Conservation (phyloP, 148 eudicot species). For the Fagopyrum tataricum region DNA sequence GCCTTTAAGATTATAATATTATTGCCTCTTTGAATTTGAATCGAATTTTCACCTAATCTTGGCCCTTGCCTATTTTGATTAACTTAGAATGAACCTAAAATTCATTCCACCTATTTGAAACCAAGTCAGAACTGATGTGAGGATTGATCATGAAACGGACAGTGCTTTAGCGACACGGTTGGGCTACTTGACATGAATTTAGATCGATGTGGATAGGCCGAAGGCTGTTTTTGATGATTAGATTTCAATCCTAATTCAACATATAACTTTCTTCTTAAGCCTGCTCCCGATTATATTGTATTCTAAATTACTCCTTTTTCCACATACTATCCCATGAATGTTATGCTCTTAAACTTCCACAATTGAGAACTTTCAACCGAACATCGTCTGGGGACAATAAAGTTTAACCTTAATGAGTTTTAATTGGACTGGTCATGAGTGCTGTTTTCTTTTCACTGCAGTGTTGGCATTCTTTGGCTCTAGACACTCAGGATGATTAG, state of each 20-base stretch:
- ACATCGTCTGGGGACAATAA: not conserved
- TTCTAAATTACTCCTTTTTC: not conserved
- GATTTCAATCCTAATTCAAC: too few species aligned
- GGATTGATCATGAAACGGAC: too few species aligned
- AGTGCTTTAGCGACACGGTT: too few species aligned
- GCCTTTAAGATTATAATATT: not conserved
- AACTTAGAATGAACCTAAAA: not conserved
- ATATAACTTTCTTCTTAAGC: too few species aligned
- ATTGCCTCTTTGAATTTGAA: not conserved
- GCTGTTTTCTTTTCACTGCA: not conserved
- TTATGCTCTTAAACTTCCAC: not conserved
- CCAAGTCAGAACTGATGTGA: too few species aligned
- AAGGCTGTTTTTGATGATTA: too few species aligned
- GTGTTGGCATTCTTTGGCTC: not conserved
- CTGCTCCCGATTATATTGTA: too few species aligned
- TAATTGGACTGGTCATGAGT: not conserved
- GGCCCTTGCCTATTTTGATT: not conserved
- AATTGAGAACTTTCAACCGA: not conserved
- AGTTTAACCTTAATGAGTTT: not conserved
- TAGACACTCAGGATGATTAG: not conserved
- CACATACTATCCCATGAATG: not conserved
- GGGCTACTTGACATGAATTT: too few species aligned
- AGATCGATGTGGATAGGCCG: too few species aligned
- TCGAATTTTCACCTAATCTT: not conserved
- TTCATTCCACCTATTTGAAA: not conserved